A percentile compares a stretch with the other conserved stretches of the same genome.
These are phyloP conservation scores for Trametes cinnabarina DNA, from an alignment of 768 basidiomycete species.

Conservation along the genomic window DNA sequence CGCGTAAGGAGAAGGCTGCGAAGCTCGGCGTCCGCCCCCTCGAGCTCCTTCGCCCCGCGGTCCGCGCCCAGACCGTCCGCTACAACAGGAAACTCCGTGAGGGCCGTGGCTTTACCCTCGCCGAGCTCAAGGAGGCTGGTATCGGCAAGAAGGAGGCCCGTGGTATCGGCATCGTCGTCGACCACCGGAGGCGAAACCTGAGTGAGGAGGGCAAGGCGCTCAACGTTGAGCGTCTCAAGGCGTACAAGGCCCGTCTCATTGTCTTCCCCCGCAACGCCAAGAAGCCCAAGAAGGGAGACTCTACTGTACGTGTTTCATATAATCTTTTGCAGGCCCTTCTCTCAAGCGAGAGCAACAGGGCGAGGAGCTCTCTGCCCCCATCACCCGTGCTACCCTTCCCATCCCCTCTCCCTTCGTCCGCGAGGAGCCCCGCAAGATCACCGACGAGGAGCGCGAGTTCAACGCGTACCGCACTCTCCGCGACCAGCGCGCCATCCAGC, in stretches of 20 bases:
- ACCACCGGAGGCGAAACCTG: constrained; percentile 94
- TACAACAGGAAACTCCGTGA: constrained; percentile 98
- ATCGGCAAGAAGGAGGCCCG: constrained; percentile 91
- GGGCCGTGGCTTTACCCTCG: constrained; percentile 93
- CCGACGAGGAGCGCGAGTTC: constrained; percentile 84
- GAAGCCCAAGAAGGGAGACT: constrained; percentile 96
- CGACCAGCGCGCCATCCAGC: constrained; percentile 71
- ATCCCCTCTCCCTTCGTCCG: constrained; percentile 65
- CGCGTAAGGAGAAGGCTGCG: constrained; percentile 89
- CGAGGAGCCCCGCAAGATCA: constrained; percentile 92
- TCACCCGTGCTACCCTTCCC: constrained; percentile 64
- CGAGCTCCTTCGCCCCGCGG: constrained; percentile 90
- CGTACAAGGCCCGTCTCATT: constrained; percentile 89
- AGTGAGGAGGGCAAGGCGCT: constrained; percentile 95
- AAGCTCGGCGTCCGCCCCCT: constrained; percentile 90
- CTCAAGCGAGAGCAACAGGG: constrained; percentile 45
- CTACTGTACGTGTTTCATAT: constrained; percentile 57
- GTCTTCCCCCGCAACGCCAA: constrained; percentile 96
- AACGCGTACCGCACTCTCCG: constrained; percentile 89
- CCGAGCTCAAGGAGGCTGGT: constrained; percentile 95
- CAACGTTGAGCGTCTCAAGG: constrained; percentile 91
- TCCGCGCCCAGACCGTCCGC: constrained; percentile 92
- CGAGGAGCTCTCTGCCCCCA: constrained; percentile 76
- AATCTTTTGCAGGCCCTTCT: constrained; percentile 6
- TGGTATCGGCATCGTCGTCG: constrained; percentile 91